Conservation (phyloP, 108 stramenopile species). For the Cyclotella distinguenda region DNA sequence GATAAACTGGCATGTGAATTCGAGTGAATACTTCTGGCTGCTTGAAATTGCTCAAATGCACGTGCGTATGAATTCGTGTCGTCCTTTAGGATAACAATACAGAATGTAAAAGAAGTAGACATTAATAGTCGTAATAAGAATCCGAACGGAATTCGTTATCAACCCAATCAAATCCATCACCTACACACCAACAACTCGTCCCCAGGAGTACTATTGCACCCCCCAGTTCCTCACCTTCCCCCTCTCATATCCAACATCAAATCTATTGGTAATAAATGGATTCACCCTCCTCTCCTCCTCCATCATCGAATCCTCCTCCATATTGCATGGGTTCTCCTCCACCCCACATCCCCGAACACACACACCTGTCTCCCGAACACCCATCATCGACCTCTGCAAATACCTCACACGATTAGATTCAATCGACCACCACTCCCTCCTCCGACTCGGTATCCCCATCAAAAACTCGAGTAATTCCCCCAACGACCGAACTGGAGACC, state of each 20-base stretch:
- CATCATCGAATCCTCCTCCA: slow-evolving; percentile 12
- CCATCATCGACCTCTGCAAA: slow-evolving; percentile 1
- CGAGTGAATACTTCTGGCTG: too few relatives aligned
- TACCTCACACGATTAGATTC: slow-evolving; percentile 8
- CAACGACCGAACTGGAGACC: slow-evolving; percentile 58
- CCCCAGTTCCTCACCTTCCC: slow-evolving; percentile 15
- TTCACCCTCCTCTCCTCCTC: slow-evolving; percentile 1
- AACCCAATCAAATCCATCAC: background rate
- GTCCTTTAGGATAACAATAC: too few relatives aligned
- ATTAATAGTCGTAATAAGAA: too few relatives aligned
- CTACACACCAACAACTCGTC: background rate
- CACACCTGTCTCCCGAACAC: too few relatives aligned
- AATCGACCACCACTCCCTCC: slow-evolving; percentile 38
- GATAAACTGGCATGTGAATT: too few relatives aligned
- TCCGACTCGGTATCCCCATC: slow-evolving; percentile 28
- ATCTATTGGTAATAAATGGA: slow-evolving; percentile 40
- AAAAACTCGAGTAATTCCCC: slow-evolving; percentile 63
- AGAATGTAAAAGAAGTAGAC: too few relatives aligned
- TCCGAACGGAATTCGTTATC: background rate
- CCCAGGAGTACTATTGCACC: slow-evolving; percentile 1
- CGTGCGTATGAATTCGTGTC: too few relatives aligned
- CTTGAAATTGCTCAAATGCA: too few relatives aligned
- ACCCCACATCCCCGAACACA: too few relatives aligned
- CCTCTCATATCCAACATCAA: slow-evolving; percentile 44
- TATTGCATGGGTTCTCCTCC: slow-evolving; percentile 23